These are phyloP conservation scores for Neonectria coccinea DNA, from an alignment of 2,329 filamentous ascomycete genomes.

Conservation along the genomic window DNA sequence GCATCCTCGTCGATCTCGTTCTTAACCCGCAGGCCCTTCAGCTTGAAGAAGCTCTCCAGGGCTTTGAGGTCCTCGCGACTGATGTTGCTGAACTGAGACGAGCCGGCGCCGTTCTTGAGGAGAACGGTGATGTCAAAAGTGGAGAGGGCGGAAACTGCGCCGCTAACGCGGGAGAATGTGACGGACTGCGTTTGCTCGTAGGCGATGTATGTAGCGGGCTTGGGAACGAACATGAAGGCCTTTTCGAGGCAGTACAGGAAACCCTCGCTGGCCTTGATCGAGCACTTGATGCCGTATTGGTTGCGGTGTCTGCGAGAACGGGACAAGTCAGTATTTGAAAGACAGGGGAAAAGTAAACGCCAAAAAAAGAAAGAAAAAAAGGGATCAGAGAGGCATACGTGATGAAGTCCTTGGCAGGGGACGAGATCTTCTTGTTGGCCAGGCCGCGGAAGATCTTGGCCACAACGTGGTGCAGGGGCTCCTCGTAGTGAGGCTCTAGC, in stretches of 20 bases:
- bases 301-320: constrained; percentile 76
- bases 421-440: constrained; percentile 93
- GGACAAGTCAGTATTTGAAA: constrained; percentile 44
- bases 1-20: constrained; percentile 98
- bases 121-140: constrained; percentile 97
- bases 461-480: constrained; percentile 91
- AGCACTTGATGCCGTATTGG: constrained; percentile 97
- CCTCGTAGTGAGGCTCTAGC: constrained; percentile 89
- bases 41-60: constrained; percentile 97
- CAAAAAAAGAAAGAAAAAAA: constrained; percentile 1
- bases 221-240: constrained; percentile 98
- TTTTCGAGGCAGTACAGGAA: constrained; percentile 98
- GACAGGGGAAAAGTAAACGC: neutral
- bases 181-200: constrained; percentile 93
- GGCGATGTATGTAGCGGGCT: constrained; percentile 95
- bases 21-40: constrained; percentile 94
- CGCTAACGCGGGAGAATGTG: constrained; percentile 95
- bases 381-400: constrained; percentile 62
- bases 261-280: constrained; percentile 99
- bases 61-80: constrained; percentile 97
- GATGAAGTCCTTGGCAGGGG: constrained; percentile 92
- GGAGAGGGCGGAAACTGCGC: constrained; percentile 90
- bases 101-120: constrained; percentile 86
- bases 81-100: constrained; percentile 98
- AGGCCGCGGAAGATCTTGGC: constrained; percentile 95